phyloP scores from a whole-genome alignment of 2,329 filamentous ascomycete genomes.

The Cladosporium colombiae region DNA sequence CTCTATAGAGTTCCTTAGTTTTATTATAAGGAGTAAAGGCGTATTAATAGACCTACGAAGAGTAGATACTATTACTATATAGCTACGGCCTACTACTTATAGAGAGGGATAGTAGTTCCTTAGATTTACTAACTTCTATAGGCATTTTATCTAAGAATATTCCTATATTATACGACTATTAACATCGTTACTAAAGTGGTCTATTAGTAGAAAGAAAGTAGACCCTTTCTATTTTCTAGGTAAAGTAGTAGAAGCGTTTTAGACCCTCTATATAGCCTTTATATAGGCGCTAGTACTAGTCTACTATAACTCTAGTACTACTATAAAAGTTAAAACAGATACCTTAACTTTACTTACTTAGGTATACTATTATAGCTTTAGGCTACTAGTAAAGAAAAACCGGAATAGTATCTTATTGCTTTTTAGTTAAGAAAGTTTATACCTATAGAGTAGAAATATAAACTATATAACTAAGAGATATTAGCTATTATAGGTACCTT shows the following conservation, averaged over 20 bases:
- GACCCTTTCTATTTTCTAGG: background rate
- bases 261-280: background rate
- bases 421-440: conserved; percentile 24
- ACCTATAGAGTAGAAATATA: conserved; percentile 22
- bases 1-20: conserved; percentile 35
- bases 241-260: background rate
- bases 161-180: conserved; percentile 10
- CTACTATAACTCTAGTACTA: background rate
- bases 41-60: conserved; percentile 34
- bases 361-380: conserved; percentile 18
- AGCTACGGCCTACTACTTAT: background rate
- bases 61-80: conserved; percentile 29
- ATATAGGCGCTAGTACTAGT: conserved; percentile 15
- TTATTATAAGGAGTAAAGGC: conserved; percentile 31
- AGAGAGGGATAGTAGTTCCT: background rate
- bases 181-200: background rate
- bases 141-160: conserved; percentile 1
- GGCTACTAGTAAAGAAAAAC: conserved; percentile 11
- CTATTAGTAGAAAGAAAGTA: background rate
- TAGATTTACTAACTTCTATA: background rate
- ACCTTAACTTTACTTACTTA: conserved; percentile 17
- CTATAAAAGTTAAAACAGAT: conserved; percentile 10
- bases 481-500: background rate
- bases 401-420: conserved; percentile 13
- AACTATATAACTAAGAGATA: conserved; percentile 25